Base-by-base conservation (phyloP, 2,329 filamentous ascomycete species). In the Hortaea werneckii region DNA sequence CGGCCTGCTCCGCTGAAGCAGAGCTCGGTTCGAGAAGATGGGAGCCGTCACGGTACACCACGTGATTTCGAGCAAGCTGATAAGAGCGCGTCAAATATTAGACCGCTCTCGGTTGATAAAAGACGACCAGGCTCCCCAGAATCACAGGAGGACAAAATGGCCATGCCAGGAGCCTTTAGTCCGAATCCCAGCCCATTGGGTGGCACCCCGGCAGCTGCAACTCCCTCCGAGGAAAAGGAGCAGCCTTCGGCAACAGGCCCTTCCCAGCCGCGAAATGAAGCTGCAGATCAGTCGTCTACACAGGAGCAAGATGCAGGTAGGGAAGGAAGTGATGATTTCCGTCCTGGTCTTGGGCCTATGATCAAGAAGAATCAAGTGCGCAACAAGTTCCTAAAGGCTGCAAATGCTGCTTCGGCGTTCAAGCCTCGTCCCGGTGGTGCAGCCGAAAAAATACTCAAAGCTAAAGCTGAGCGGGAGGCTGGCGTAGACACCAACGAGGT, bases 321-420 rank as follows among this genome's bases (percentile, higher is more conserved):
- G 20, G 35, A 48, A 41, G n/a, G 5, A 6, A 75, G 76, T 28
- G 74, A 75, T 39, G 64, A 66, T 29, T 71, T 75, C 53, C 73
- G 86, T n/a, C 87, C 87, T 12, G 88, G 87, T 1, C 74, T 94
- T 5, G 87, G 87, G 0, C 87, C 88, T 1, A 95, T 95, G 89
- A 83, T 95, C 57, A 90, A 87, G 65, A 79, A 83, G 51, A 87
- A 86, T 60, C 79, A 77, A 50, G 82, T 82, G 0, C 79, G 79
- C 50, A 82, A 80, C 1, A 80, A 77, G 51, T 78, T 95, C 50
- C 85, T 85, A 67, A 94, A 87, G 65, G 87, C 87, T 26, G 87
- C 87, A 0, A 79, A 75, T 45, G 79, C 83, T 26, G 82, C 82
- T 8, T 76, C 68, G 45, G 77, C 77, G 12, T 96, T 96, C 69